phyloP scores from a whole-genome alignment of 176 grass and related monocot genomes.

The Rhynchospora breviuscula region DNA sequence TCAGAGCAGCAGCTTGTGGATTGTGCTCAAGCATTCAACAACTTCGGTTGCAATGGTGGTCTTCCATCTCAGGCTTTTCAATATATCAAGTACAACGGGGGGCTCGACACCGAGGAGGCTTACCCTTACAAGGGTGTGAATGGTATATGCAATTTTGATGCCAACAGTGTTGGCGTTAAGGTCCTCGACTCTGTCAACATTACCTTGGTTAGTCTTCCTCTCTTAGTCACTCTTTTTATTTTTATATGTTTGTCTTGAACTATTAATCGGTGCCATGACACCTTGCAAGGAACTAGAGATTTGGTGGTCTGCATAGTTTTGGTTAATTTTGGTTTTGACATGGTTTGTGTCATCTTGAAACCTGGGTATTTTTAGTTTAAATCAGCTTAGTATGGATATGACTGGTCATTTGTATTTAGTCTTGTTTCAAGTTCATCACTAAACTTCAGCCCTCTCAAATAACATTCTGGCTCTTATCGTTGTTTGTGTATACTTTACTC shows the following conservation, averaged over 20 bases:
- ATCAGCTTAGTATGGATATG: neutral
- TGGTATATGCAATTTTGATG: slow-evolving; percentile 51
- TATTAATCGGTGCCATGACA: neutral
- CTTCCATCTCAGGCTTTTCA: slow-evolving; percentile 94
- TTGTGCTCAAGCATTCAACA: slow-evolving; percentile 64
- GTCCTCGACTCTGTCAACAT: slow-evolving; percentile 77
- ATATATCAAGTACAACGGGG: slow-evolving; percentile 93
- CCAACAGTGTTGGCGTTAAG: slow-evolving; percentile 57
- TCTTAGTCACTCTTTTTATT: neutral
- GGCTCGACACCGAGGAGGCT: slow-evolving; percentile 82
- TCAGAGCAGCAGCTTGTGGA: slow-evolving; percentile 99
- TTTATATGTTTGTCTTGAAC: neutral
- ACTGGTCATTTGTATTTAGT: neutral
- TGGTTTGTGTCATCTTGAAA: neutral
- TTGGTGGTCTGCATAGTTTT: neutral
- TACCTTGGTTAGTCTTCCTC: slow-evolving; percentile 54
- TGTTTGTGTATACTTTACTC: neutral
- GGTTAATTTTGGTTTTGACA: neutral
- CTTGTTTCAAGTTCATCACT: neutral
- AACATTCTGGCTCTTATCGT: neutral
- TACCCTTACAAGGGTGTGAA: slow-evolving; percentile 95
- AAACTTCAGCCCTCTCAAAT: neutral
- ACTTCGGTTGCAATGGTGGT: slow-evolving; percentile 86
- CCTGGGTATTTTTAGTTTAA: neutral
- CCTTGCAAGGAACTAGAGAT: neutral